These are phyloP conservation scores for Colletotrichum navitas DNA, from an alignment of 2,329 filamentous ascomycete species.

Conservation along the genomic window DNA sequence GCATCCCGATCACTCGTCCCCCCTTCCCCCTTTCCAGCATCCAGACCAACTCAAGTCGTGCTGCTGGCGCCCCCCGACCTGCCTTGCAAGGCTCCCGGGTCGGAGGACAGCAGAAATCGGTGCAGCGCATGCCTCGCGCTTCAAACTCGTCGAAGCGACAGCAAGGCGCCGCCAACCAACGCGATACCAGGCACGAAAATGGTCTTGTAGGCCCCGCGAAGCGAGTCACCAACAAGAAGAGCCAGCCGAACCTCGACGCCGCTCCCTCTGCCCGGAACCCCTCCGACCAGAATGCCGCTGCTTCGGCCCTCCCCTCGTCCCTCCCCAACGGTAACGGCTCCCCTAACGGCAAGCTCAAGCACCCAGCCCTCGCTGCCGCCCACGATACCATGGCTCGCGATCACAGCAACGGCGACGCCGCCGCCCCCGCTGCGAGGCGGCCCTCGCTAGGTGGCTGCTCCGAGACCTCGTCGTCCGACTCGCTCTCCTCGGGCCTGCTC, in stretches of 20 bases:
- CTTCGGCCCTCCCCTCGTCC: conserved; percentile 43
- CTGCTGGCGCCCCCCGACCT: conserved; percentile 53
- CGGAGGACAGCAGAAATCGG: conserved; percentile 52
- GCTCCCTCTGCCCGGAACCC: conserved; percentile 46
- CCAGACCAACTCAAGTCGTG: conserved; percentile 44
- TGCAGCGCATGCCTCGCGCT: conserved; percentile 71
- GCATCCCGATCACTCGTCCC: conserved; percentile 7
- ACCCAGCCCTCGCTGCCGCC: conserved; percentile 32
- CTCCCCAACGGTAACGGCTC: conserved; percentile 45
- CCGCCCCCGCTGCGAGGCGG: conserved; percentile 59
- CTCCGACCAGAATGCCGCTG: conserved; percentile 48
- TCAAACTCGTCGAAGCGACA: conserved; percentile 72
- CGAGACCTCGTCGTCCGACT: conserved; percentile 68
- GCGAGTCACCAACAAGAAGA: conserved; percentile 58
- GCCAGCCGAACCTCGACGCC: conserved; percentile 59
- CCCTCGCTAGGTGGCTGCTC: conserved; percentile 66
- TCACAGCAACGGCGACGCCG: conserved; percentile 54
- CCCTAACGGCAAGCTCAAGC: conserved; percentile 44
- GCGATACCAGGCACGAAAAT: conserved; percentile 87
- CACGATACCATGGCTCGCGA: conserved; percentile 57
- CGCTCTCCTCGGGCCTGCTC: conserved; percentile 54
- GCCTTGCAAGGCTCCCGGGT: conserved; percentile 50
- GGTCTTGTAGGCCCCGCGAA: conserved; percentile 76
- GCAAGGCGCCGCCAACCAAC: conserved; percentile 71
- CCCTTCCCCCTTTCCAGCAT: conserved; percentile 26